Evolutionary conservation across 257 asterid genomes (phyloP), one percentile per base, ranked within the genome.

Genomic region (Penstemon eatonii): DNA sequence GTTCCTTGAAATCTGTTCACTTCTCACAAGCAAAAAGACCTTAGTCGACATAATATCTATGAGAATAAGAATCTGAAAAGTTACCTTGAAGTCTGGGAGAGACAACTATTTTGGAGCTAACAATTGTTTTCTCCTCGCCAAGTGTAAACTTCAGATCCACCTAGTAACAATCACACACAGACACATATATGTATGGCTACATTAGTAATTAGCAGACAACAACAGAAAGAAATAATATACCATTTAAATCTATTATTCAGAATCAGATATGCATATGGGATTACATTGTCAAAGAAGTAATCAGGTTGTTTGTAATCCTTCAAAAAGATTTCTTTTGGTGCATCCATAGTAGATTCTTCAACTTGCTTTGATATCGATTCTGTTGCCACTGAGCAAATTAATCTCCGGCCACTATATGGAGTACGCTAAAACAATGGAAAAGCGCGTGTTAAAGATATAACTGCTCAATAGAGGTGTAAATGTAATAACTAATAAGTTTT

Each of bases 241-340:
- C 25, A 6, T n/a, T 51, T 7, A 64, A 55, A 3, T 42, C 64
- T 11, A 7, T n/a, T 5, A 33, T 59, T 18, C 53, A 73, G 53
- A 52, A 56, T 6, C 39, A 56, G 54, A 12, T 9, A 51, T 50
- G 69, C 13, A 44, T 19, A 73, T 44, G 18, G 46, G 69, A 59
- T 15, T 84, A 91, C 97, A 81, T 82, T 74, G 19, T 94, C 97
- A 69, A 94, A 91, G 65, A 77, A 91, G 79, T 89, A 94, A 69
- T 85, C 92, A 18, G 99, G 96, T 75, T 85, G 90, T 78, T 89
- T 89, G 87, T 91, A 91, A 75, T 94, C 99, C 87, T 91, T 94
- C 13, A 94, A 75, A 47, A 87, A 94, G 36, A 94, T 91, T 86
- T 94, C 99, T 76, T 87, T 91, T 70, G 96, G 97, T 60, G 83